Evolutionary conservation across 352 stramenopile species (phyloP).

Genomic region (Saprolegnia diclina): DNA sequence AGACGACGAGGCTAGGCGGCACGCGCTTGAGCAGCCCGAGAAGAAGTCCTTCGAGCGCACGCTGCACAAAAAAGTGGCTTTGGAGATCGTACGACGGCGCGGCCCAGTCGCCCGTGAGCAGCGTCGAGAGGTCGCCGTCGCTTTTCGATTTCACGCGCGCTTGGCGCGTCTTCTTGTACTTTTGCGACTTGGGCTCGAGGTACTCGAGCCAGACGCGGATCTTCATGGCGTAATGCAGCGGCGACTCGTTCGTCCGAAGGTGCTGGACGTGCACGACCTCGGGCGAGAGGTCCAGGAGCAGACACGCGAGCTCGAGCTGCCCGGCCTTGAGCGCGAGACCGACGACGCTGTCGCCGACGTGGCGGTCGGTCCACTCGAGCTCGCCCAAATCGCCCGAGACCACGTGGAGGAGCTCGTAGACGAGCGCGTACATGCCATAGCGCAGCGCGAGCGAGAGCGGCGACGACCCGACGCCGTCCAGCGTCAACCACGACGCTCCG

Average conservation of each 20-base stretch:
- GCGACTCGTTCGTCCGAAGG: conserved; percentile 31
- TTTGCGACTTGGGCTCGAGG: conserved; percentile 25
- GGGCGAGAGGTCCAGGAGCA: conserved; percentile 42
- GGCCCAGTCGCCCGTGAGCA: conserved; percentile 24
- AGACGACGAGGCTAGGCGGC: neutral
- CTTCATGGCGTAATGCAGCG: conserved; percentile 47
- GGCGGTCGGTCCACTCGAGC: conserved; percentile 41
- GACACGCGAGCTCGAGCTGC: conserved; percentile 48
- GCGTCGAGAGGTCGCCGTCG: conserved; percentile 41
- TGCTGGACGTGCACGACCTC: conserved; percentile 27
- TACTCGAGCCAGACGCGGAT: conserved; percentile 38
- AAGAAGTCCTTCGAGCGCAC: conserved; percentile 20
- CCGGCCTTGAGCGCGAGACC: conserved; percentile 50
- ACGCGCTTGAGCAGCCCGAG: conserved; percentile 21
- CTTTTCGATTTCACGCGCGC: conserved; percentile 42
- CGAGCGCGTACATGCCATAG: conserved; percentile 54
- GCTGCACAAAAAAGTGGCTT: conserved; percentile 3
- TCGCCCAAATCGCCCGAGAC: conserved; percentile 2
- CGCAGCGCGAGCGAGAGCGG: conserved; percentile 48
- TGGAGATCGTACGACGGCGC: neutral
- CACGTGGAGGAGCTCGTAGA: conserved; percentile 27
- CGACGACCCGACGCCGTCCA: conserved; percentile 41
- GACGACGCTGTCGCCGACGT: conserved; percentile 39
- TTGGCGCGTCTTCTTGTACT: conserved; percentile 30
- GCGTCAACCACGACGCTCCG: conserved; percentile 37